Evolutionary conservation across 352 stramenopile species (phyloP).

Genomic region (Phytophthora litchii): DNA sequence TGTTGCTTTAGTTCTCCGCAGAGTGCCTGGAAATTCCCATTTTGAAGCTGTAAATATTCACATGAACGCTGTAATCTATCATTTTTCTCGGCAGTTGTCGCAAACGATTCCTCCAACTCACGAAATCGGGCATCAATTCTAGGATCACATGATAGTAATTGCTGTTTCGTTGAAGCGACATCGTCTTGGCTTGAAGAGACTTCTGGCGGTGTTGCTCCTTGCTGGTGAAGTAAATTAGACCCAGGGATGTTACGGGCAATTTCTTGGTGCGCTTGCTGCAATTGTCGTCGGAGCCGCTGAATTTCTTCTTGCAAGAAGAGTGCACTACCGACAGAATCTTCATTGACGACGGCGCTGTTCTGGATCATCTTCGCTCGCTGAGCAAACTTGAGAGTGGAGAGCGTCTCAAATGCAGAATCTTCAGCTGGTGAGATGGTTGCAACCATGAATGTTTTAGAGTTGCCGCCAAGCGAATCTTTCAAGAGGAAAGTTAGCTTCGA

Average conservation of each 20-base stretch:
- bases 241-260: slow-evolving; percentile 31
- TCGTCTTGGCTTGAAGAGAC: slow-evolving; percentile 23
- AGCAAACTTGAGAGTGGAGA: slow-evolving; percentile 87
- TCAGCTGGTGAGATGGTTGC: slow-evolving; percentile 83
- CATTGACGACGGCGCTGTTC: slow-evolving; percentile 86
- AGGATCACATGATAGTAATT: slow-evolving; percentile 36
- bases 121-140: slow-evolving; percentile 50
- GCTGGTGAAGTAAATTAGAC: slow-evolving; percentile 20
- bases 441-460: slow-evolving; percentile 90
- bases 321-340: slow-evolving; percentile 73
- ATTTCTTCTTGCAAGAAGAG: slow-evolving; percentile 79
- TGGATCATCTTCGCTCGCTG: slow-evolving; percentile 87
- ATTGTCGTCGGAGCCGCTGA: slow-evolving; percentile 53
- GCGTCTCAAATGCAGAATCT: slow-evolving; percentile 85
- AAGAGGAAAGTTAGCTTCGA: slow-evolving; percentile 88
- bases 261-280: slow-evolving; percentile 57
- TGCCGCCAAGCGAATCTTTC: slow-evolving; percentile 85
- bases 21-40: slow-evolving; percentile 58
- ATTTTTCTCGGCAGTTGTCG: slow-evolving; percentile 64
- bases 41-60: slow-evolving; percentile 60
- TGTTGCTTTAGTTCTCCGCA: slow-evolving; percentile 65
- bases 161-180: slow-evolving; percentile 1
- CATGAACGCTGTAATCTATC: slow-evolving; percentile 54
- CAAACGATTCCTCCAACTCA: slow-evolving; percentile 70
- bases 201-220: slow-evolving; percentile 12